phyloP scores from a whole-genome alignment of 139 green algal species.

The Haematococcus lacustris region DNA sequence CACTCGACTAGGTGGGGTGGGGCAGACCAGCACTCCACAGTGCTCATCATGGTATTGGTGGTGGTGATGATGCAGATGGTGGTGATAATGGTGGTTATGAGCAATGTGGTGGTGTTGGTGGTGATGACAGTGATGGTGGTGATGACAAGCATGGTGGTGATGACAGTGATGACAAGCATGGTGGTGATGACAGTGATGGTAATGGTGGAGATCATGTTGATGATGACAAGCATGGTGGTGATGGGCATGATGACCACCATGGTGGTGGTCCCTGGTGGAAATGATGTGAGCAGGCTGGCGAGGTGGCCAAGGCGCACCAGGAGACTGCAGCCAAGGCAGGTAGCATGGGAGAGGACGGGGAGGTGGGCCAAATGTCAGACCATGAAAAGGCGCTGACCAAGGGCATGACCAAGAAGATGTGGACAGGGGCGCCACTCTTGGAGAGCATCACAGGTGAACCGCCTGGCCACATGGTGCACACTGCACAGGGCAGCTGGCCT shows the following conservation, averaged over 20 bases:
- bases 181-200: neutral
- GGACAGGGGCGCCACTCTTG: conserved; percentile 58
- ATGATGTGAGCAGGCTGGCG: neutral
- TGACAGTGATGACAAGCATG: neutral
- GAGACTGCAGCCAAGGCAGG: neutral
- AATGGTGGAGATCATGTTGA: neutral
- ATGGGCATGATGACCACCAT: neutral
- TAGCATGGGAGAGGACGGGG: too few species aligned
- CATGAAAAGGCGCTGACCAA: conserved; percentile 51
- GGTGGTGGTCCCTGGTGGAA: neutral
- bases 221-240: neutral
- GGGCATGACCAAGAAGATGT: conserved; percentile 52
- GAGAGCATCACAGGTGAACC: conserved; percentile 36
- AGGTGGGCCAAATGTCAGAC: conserved; percentile 22
- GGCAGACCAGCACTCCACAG: neutral
- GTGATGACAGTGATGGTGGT: neutral
- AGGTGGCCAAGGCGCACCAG: neutral
- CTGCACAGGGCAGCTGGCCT: too few species aligned
- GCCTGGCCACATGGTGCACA: too few species aligned
- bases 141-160: neutral
- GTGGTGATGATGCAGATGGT: neutral
- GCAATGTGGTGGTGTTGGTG: neutral
- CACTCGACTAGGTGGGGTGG: neutral
- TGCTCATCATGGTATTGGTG: neutral
- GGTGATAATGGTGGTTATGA: neutral